A percentile compares a stretch with the other conserved stretches of the same genome.
Conservation (phyloP, 164 flowering plant species). For the Buxus sempervirens region DNA sequence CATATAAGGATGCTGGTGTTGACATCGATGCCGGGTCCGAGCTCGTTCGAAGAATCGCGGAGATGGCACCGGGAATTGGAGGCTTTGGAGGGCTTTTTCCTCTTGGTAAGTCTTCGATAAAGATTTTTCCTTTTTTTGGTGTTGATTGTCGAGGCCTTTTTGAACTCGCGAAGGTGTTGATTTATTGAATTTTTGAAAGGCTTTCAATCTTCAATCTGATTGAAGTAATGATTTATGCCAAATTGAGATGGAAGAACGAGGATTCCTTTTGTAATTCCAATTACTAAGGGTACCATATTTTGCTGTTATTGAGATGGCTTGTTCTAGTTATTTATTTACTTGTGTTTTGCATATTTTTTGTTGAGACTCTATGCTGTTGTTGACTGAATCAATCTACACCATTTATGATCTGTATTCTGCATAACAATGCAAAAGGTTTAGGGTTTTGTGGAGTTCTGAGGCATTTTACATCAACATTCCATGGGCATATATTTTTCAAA, state of each 20-base stretch:
- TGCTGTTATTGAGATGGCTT: no score
- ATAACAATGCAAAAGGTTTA: neutral
- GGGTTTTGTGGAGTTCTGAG: neutral
- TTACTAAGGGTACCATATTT: no score
- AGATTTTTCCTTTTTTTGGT: neutral
- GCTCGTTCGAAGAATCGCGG: constrained; percentile 80
- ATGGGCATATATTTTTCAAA: neutral
- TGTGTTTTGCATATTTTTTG: neutral
- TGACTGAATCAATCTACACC: neutral
- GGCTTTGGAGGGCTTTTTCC: constrained; percentile 96
- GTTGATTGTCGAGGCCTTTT: neutral
- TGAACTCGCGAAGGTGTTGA: neutral
- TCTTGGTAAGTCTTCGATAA: constrained; percentile 40
- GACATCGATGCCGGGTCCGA: constrained; percentile 96
- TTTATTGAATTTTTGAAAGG: neutral
- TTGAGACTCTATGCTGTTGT: neutral
- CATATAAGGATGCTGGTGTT: constrained; percentile 90
- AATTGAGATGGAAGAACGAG: no score
- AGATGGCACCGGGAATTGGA: constrained; percentile 94
- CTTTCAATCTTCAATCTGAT: no score
- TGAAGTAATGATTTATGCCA: neutral
- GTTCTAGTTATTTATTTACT: neutral
- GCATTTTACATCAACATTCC: neutral
- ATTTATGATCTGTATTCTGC: neutral
- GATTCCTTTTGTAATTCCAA: no score